Percentiles rank a stretch among this genome's conserved stretches.
Evolutionary conservation across 805 yeast genomes (phyloP).

Genomic region (Lipomyces lipofer): DNA sequence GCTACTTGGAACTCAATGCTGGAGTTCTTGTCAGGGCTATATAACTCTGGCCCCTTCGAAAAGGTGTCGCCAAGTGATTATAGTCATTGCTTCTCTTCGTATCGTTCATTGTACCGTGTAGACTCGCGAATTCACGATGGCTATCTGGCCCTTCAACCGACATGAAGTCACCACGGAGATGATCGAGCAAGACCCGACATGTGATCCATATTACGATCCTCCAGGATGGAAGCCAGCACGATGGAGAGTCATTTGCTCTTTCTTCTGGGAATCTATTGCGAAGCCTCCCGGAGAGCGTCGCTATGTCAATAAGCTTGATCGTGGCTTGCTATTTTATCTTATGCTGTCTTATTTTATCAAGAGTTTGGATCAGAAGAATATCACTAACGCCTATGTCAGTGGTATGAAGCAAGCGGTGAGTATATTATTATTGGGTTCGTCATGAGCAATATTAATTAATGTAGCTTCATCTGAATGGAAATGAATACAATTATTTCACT

Average conservation of each 20-base stretch:
- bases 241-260: slow-evolving; percentile 15
- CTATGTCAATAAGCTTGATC: slow-evolving; percentile 41
- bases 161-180: slow-evolving; percentile 24
- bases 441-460: slow-evolving; percentile 29
- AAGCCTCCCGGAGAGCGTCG: slow-evolving; percentile 37
- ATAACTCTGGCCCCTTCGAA: no score
- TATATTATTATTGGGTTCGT: slow-evolving; percentile 33
- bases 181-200: slow-evolving; percentile 9
- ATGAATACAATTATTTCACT: slow-evolving; percentile 56
- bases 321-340: slow-evolving; percentile 45
- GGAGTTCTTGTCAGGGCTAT: no score
- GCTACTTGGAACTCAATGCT: no score
- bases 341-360: slow-evolving; percentile 48
- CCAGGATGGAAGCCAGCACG: slow-evolving; percentile 25
- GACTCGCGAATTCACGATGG: slow-evolving; percentile 10
- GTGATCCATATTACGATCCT: slow-evolving; percentile 35
- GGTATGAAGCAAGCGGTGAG: slow-evolving; percentile 58
- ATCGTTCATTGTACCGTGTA: no score
- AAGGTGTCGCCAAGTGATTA: no score
- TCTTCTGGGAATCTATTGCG: slow-evolving; percentile 26
- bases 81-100: no score
- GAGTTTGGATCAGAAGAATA: slow-evolving; percentile 60
- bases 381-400: slow-evolving; percentile 65
- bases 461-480: slow-evolving; percentile 57
- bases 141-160: slow-evolving; percentile 23